A percentile compares a stretch with the other conserved stretches of the same genome.
phyloP scores from a whole-genome alignment of 208 protist species.

The Trypanosoma scelopori region DNA sequence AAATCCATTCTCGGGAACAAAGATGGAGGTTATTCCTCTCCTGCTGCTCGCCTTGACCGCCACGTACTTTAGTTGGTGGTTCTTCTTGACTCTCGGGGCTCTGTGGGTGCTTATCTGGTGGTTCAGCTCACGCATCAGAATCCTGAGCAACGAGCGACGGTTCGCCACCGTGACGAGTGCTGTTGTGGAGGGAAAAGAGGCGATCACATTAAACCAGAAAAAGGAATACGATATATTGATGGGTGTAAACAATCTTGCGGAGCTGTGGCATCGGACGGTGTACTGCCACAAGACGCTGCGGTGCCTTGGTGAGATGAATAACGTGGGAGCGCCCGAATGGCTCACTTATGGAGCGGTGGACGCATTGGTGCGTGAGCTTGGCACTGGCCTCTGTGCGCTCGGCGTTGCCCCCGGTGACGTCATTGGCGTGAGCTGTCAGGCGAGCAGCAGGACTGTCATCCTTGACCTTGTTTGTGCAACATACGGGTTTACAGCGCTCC shows the following conservation, averaged over 20 bases:
- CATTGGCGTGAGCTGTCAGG: constrained; percentile 77
- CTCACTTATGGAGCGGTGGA: constrained; percentile 74
- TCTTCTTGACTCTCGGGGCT: constrained; percentile 31
- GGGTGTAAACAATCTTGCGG: constrained; percentile 41
- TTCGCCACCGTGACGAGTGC: constrained; percentile 45
- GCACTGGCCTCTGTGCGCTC: constrained; percentile 56
- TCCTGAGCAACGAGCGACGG: constrained; percentile 35
- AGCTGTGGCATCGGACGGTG: constrained; percentile 72
- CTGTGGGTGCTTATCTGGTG: constrained; percentile 39
- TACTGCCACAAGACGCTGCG: constrained; percentile 45
- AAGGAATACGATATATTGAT: constrained; percentile 37
- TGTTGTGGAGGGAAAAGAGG: constrained; percentile 42
- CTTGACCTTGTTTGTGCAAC: constrained; percentile 72
- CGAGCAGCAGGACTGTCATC: constrained; percentile 48
- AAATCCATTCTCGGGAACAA: constrained; percentile 54
- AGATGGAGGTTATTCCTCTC: constrained; percentile 45
- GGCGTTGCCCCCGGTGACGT: constrained; percentile 66
- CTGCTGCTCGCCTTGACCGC: constrained; percentile 35
- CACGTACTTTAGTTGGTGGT: constrained; percentile 45
- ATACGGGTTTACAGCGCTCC: constrained; percentile 70
- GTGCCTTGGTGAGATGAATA: constrained; percentile 63
- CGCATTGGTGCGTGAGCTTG: constrained; percentile 61
- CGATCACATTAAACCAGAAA: constrained; percentile 28
- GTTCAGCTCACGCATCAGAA: constrained; percentile 38
- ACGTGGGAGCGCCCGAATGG: constrained; percentile 56